Evolutionary conservation across 495 filamentous ascomycete genomes (phyloP).

Genomic region (Immersiella caudata): DNA sequence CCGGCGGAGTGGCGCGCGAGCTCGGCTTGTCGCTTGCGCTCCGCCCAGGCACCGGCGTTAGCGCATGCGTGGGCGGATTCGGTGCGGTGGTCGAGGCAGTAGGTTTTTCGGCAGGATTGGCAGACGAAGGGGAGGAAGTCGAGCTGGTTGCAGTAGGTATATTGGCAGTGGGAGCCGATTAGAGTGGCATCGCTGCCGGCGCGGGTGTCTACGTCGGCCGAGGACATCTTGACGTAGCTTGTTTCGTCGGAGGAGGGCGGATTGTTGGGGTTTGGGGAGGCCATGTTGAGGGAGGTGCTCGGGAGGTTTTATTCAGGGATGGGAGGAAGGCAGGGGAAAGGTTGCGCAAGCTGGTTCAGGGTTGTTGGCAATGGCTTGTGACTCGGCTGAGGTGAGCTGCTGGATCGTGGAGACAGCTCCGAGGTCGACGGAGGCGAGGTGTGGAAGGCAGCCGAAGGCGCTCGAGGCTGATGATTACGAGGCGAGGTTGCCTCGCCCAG

Average conservation of each 20-base stretch:
- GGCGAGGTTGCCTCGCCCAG: not conserved
- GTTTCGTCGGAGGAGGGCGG: slow-evolving; percentile 38
- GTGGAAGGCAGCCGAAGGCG: slow-evolving; percentile 12
- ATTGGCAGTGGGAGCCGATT: slow-evolving; percentile 90
- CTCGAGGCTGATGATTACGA: slow-evolving; percentile 16
- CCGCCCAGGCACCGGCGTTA: slow-evolving; percentile 85
- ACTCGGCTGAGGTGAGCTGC: not conserved
- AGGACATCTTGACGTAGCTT: slow-evolving; percentile 52
- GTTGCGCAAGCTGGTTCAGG: not conserved
- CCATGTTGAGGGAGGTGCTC: slow-evolving; percentile 40
- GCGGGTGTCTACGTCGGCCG: slow-evolving; percentile 47
- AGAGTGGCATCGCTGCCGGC: slow-evolving; percentile 79
- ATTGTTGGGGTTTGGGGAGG: slow-evolving; percentile 39
- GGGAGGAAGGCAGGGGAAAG: not conserved
- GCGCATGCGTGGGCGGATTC: slow-evolving; percentile 82
- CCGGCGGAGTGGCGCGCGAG: slow-evolving; percentile 48
- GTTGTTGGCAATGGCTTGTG: not conserved
- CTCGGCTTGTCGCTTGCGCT: slow-evolving; percentile 61
- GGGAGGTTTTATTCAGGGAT: slow-evolving; percentile 21
- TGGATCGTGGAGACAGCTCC: not conserved
- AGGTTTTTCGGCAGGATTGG: slow-evolving; percentile 82
- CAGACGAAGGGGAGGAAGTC: slow-evolving; percentile 97
- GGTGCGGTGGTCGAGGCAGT: slow-evolving; percentile 92
- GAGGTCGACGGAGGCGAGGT: not conserved
- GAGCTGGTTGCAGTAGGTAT: slow-evolving; percentile 85